Evolutionary conservation across 2,329 filamentous ascomycete species (phyloP).

Genomic region (Sarocladium brachiariae): DNA sequence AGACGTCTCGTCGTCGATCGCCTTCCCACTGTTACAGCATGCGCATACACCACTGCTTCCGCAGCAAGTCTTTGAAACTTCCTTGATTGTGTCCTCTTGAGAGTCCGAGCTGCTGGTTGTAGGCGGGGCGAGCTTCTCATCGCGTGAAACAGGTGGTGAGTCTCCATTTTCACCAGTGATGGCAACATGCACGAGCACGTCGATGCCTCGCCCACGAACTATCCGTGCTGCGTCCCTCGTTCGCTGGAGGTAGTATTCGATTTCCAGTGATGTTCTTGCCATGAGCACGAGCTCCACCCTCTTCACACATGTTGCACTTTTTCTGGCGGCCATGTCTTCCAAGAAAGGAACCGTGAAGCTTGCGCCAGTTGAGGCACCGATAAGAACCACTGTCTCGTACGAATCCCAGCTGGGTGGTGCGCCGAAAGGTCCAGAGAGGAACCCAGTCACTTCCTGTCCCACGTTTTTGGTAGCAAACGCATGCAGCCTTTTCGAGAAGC

Average conservation of each 20-base stretch:
- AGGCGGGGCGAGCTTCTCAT: background rate
- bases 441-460: conserved; percentile 25
- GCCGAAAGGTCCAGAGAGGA: conserved; percentile 52
- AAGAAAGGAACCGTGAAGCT: conserved; percentile 55
- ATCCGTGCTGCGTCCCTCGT: conserved; percentile 37
- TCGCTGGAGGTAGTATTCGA: conserved; percentile 47
- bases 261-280: conserved; percentile 44
- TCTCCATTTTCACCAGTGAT: conserved; percentile 36
- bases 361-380: conserved; percentile 57
- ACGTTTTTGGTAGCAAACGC: conserved; percentile 33
- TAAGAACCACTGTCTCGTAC: conserved; percentile 52
- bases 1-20: background rate
- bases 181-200: conserved; percentile 46
- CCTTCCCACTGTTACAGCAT: background rate
- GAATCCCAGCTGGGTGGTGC: conserved; percentile 48
- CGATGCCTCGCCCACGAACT: conserved; percentile 35
- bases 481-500: conserved; percentile 51
- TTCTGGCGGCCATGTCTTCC: conserved; percentile 42
- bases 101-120: background rate
- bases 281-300: conserved; percentile 47
- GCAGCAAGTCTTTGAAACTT: background rate
- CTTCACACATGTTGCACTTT: conserved; percentile 38
- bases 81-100: background rate
- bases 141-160: conserved; percentile 19
- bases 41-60: background rate